Conservation (phyloP, 148 eudicot genomes). For the Rhododendron ovatum region DNA sequence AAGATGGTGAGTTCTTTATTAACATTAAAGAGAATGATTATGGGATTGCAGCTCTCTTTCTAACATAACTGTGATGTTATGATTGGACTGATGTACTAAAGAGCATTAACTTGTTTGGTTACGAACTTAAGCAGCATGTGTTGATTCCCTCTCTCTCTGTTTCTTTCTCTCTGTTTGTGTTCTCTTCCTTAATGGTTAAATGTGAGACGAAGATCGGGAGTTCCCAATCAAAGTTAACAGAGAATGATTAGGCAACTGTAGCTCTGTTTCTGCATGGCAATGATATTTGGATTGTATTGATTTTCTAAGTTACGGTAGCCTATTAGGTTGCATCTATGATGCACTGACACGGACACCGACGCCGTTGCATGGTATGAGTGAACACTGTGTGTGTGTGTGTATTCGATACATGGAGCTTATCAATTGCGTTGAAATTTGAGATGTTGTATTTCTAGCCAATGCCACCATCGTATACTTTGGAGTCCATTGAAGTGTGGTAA, state of each 20-base stretch:
- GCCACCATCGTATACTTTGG: neutral
- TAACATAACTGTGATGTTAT: neutral
- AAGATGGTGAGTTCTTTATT: slow-evolving; percentile 50
- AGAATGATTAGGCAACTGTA: neutral
- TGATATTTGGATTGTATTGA: neutral
- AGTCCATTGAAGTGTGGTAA: neutral
- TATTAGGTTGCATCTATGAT: neutral
- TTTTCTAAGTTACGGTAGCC: neutral
- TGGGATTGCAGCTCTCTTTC: neutral
- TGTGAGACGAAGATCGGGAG: slow-evolving; percentile 52
- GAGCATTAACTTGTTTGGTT: neutral
- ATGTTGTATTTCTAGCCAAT: neutral
- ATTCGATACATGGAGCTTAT: neutral
- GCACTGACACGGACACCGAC: too few relatives aligned
- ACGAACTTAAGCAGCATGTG: neutral
- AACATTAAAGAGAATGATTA: neutral
- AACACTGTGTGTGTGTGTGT: neutral
- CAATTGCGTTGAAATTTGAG: neutral
- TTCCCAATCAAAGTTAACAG: neutral
- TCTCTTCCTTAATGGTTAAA: neutral
- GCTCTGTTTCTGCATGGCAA: neutral
- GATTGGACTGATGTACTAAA: neutral
- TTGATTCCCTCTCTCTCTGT: neutral
- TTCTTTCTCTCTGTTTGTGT: neutral
- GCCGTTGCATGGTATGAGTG: neutral